Evolutionary conservation across 2,329 filamentous ascomycete genomes (phyloP), one percentile per base, ranked within the genome.

Genomic region (Botrytis tulipae): DNA sequence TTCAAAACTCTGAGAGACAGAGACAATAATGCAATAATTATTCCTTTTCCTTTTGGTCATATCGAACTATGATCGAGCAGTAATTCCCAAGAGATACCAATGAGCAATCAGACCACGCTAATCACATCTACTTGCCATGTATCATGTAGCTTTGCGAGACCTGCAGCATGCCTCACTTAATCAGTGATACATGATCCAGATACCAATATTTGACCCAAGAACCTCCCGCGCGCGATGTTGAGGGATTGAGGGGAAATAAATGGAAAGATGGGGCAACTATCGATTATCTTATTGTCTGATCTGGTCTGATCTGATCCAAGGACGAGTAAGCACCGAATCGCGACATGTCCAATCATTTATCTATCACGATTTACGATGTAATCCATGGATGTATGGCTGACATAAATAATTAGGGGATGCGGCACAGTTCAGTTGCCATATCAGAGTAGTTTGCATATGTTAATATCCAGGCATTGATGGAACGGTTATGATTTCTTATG

Each of bases 91-190:
- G 48, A 46, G 54, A 67, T 67, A 22, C 46, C 65, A n/a, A 20
- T 20, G 65, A 67, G 54, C 48, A 68, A 29, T 48, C 44, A 44
- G 46, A 72, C 70, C 61, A 72, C 70, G 70, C 70, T 57, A 57
- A 72, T 66, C 40, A 66, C 70, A 72, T 72, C 29, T 57, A 65
- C 61, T 72, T 66, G 70, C 70, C 70, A 66, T 72, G 37, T 66
- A 67, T 42, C 48, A 67, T 66, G 61, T 67, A 67, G 48, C 70
- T 59, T 59, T 57, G 70, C 61, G 61, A 72, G 48, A 72, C 70
- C 60, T 72, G 70, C 70, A 71, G 70, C 70, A 66, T 71, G 70
- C 70, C 70, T 66, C 37, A 54, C 40, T 71, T 48, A 25, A 71
- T 48, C 37, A 32, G 46, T 62, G n/a, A 66, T 46, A 66, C 70